Conservation (phyloP, 768 basidiomycete genomes). For the Antrodiella citrinella region DNA sequence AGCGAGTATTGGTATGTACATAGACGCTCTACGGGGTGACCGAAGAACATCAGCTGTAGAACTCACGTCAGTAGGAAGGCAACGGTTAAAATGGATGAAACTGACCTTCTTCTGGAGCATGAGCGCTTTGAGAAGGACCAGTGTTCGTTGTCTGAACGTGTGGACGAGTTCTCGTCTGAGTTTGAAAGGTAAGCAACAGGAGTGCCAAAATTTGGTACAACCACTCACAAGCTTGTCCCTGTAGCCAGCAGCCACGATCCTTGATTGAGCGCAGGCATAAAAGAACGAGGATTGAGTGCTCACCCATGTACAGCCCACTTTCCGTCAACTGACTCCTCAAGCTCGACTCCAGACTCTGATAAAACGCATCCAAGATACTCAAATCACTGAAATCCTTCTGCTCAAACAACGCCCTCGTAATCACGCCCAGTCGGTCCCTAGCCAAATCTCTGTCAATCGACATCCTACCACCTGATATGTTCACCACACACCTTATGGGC, state of each 20-base stretch:
- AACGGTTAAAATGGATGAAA: not conserved
- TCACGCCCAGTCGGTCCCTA: conserved; percentile 89
- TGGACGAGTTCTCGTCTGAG: conserved; percentile 87
- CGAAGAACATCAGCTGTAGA: conserved; percentile 86
- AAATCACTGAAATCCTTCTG: conserved; percentile 81
- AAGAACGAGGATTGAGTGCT: conserved; percentile 15
- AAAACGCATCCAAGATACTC: conserved; percentile 85
- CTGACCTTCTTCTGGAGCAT: conserved; percentile 87
- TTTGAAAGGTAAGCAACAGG: not conserved
- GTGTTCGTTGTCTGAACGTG: conserved; percentile 85
- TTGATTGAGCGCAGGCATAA: not conserved
- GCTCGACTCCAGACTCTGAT: conserved; percentile 64
- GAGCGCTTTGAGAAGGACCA: conserved; percentile 90
- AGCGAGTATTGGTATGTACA: conserved; percentile 98
- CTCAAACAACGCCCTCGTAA: conserved; percentile 74
- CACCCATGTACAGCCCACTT: conserved; percentile 92
- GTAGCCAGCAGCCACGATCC: conserved; percentile 4
- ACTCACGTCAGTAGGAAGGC: conserved; percentile 8
- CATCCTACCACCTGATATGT: too few species aligned
- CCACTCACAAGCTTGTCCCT: conserved; percentile 64
- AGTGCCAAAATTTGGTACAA: not conserved
- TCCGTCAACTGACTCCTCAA: conserved; percentile 80
- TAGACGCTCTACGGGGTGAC: conserved; percentile 90
- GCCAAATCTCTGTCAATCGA: not conserved
- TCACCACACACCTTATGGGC: conserved; percentile 66